Base-by-base conservation (phyloP, 495 filamentous ascomycete genomes). In the Diplogelasinospora grovesii region DNA sequence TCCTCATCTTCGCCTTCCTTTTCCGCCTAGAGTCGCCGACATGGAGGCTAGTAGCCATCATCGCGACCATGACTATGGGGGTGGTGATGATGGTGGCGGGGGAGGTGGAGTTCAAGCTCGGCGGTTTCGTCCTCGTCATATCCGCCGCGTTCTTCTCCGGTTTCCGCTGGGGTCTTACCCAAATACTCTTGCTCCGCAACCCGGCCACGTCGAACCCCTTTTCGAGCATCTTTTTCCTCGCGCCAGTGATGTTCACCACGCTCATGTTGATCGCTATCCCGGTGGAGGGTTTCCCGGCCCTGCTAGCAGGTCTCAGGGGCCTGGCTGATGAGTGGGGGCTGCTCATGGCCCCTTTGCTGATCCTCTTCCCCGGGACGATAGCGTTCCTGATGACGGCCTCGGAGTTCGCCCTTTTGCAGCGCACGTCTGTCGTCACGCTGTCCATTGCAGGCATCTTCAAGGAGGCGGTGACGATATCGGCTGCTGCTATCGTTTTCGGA, bases 71-170 rank as follows among this genome's bases (percentile, higher is more conserved):
- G 93, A 99, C 89, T 1, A 52, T 80, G 2, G 93, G 93, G 39
- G 93, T 99, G 18, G 74, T 97, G 48, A 95, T 97, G 89, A 99
- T 99, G 93, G 93, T 99, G 3, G 85, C 89, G 2, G 89, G 89
- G 18, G 92, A 99, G 65, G 77, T 89, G n/a, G 81, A 83, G 23
- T 99, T 99, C 73, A 77, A 87, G 47, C 70, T 81, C 0, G 74
- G 89, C 24, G 93, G 93, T 7, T 97, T 99, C 62, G 57, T 88
- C 21, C 80, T 99, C 31, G 81, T 97, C 63, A 96, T 97, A 57
- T 77, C 82, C 11, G 85, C 93, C 13, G 85, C 89, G 20, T 93
- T 92, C 68, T 90, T 94, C 63, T 95, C 87, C 19, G 93, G 93
- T 35, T 94, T 99, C 69, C 85, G 93, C 49, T 99, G 93, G 93